Evolutionary conservation across 441 rosid species (phyloP).

Genomic region (Mallotus repandus): DNA sequence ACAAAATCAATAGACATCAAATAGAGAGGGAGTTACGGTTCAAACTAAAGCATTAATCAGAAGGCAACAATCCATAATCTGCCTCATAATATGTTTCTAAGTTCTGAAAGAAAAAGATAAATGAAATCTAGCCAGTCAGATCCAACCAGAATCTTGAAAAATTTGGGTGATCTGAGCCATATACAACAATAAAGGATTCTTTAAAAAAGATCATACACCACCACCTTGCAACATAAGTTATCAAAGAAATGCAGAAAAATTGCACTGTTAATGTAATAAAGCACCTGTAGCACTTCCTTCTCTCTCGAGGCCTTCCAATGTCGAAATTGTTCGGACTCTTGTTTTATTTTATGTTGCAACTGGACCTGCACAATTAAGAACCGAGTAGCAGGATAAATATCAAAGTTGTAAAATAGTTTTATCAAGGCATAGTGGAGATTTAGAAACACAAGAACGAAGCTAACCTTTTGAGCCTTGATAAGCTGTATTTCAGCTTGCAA

Average conservation of each 20-base stretch:
- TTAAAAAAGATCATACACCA: neutral
- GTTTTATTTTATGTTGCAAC: constrained; percentile 86
- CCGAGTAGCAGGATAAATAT: neutral
- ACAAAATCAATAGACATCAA: neutral
- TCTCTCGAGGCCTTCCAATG: constrained; percentile 90
- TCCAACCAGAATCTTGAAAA: neutral
- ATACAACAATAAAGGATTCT: no score
- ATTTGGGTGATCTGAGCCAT: neutral
- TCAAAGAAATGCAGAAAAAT: neutral
- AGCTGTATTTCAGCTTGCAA: constrained; percentile 92
- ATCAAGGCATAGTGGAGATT: neutral
- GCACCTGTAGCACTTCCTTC: constrained; percentile 89
- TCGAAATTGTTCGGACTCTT: constrained; percentile 88
- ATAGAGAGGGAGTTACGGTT: neutral
- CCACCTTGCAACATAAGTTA: neutral
- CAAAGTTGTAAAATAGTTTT: constrained; percentile 3
- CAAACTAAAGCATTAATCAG: neutral
- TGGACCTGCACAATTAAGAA: constrained; percentile 52
- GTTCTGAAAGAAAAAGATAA: no score
- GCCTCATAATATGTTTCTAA: no score
- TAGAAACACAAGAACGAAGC: constrained; percentile 1
- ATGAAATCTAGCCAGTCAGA: no score
- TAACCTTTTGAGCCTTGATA: constrained; percentile 91
- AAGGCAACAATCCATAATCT: neutral
- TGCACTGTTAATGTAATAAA: neutral